A percentile compares a stretch with the other conserved stretches of the same genome.
Conservation (phyloP, 768 basidiomycete genomes). For the Collybia nuda region DNA sequence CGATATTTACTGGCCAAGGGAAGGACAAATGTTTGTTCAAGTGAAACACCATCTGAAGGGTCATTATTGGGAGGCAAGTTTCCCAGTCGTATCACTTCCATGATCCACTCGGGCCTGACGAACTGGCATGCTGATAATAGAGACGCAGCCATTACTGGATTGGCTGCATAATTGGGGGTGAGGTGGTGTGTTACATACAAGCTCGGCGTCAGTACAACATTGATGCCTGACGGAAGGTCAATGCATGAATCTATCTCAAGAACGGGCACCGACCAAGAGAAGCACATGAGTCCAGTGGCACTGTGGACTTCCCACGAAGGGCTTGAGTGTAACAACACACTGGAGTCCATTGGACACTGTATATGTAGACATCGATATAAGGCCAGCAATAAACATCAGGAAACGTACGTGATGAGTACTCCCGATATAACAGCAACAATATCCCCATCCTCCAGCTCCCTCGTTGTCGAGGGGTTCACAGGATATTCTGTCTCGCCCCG, state of each 20-base stretch:
- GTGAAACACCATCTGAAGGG: constrained; percentile 29
- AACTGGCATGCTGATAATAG: constrained; percentile 58
- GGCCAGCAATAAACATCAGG: not conserved
- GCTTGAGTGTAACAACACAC: constrained; percentile 48
- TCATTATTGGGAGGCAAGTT: constrained; percentile 29
- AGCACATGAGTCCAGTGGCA: constrained; percentile 44
- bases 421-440: constrained; percentile 42
- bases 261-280: constrained; percentile 45
- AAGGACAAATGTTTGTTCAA: constrained; percentile 52
- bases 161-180: constrained; percentile 47
- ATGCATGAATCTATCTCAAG: not conserved
- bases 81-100: constrained; percentile 56
- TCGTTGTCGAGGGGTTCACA: constrained; percentile 35
- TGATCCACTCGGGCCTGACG: constrained; percentile 69
- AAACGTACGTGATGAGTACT: constrained; percentile 45
- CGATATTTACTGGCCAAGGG: constrained; percentile 56
- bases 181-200: constrained; percentile 66
- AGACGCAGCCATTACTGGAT: constrained; percentile 51
- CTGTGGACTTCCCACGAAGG: constrained; percentile 29
- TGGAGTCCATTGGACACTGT: constrained; percentile 51
- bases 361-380: not conserved
- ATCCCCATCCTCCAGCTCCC: constrained; percentile 57
- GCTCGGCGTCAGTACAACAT: constrained; percentile 44
- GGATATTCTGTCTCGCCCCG: constrained; percentile 32
- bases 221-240: constrained; percentile 44